Evolutionary conservation across 2,329 filamentous ascomycete genomes (phyloP), one percentile per base, ranked within the genome.

Genomic region (Sphaerostilbella broomeana): DNA sequence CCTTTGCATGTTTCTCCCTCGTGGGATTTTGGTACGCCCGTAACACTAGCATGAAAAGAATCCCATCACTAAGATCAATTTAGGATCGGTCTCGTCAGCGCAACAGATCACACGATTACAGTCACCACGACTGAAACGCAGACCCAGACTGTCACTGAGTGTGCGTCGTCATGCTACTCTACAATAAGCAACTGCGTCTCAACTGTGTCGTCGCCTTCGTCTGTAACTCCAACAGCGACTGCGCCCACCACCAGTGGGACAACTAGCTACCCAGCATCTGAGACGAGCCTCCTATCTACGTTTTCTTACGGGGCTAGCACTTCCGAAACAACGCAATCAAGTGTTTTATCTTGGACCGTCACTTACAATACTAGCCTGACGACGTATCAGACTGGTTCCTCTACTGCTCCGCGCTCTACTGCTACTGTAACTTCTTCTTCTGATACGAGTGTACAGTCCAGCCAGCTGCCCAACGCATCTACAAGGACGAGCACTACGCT

Each of bases 111-210:
- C 4, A 57, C 58, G 3, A 43, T 58, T 6, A 63, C 61, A 7
- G 52, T 61, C 15, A 60, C 57, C 6, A 33, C 35, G 8, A 58
- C 57, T 3, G 40, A 57, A 6, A 64, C 60, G 6, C 51, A 61
- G 18, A 59, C 56, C 5, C 24, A 47, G 28, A 60, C 59, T 2
- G 47, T 56, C 17, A 55, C 51, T 0, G 53, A 44, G 8, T 64
- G 56, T 29, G 52, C 54, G 2, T 45, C 53, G 4, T 52, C 52
- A 8, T 54, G 48, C 34, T 52, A 49, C 33, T 40, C 45, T 20
- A 27, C 21, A 2, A 15, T 40, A 21, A 40, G 30, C 10, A 33
- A 32, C 13, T 43, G 41, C n/a, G 19, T 36, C 4, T 42, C 33
- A 4, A 42, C 33, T 11, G n/a, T 31, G 4, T 33, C 32, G 3